Conservation (phyloP, 208 protist genomes). For the Trypanosoma melophagium region DNA sequence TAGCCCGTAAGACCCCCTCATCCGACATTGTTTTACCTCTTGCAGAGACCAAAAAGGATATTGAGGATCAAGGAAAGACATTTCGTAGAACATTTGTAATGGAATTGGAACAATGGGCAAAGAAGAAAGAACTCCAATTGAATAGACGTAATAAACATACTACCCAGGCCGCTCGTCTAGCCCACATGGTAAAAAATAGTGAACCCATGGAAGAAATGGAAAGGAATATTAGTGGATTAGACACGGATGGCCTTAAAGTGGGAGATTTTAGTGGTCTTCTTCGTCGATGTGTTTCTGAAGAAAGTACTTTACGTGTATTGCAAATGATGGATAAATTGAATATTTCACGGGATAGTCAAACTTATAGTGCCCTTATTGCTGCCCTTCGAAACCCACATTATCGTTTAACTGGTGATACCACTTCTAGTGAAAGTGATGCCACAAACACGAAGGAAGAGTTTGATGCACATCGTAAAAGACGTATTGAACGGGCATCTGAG, state of each 20-base stretch:
- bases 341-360: constrained; percentile 33
- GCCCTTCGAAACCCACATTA: constrained; percentile 74
- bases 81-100: constrained; percentile 48
- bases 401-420: constrained; percentile 1
- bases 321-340: constrained; percentile 68
- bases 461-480: constrained; percentile 54
- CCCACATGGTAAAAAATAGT: constrained; percentile 32
- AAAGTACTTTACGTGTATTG: constrained; percentile 44
- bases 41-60: constrained; percentile 20
- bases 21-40: constrained; percentile 22
- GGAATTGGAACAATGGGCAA: constrained; percentile 50
- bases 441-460: constrained; percentile 27
- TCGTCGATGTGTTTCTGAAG: constrained; percentile 40
- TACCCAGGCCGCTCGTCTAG: constrained; percentile 39
- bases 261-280: constrained; percentile 79
- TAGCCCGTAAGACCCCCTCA: constrained; percentile 25
- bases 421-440: not conserved
- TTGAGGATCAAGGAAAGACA: constrained; percentile 33
- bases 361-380: constrained; percentile 64
- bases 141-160: constrained; percentile 35
- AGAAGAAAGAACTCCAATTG: constrained; percentile 33
- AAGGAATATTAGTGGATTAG: not conserved
- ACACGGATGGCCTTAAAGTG: constrained; percentile 33
- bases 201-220: not conserved
- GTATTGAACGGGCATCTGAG: constrained; percentile 40